Percentiles rank a stretch among this genome's conserved stretches.
Conservation (phyloP, 192 early-diverging fungal species). For the Backusella sp. region DNA sequence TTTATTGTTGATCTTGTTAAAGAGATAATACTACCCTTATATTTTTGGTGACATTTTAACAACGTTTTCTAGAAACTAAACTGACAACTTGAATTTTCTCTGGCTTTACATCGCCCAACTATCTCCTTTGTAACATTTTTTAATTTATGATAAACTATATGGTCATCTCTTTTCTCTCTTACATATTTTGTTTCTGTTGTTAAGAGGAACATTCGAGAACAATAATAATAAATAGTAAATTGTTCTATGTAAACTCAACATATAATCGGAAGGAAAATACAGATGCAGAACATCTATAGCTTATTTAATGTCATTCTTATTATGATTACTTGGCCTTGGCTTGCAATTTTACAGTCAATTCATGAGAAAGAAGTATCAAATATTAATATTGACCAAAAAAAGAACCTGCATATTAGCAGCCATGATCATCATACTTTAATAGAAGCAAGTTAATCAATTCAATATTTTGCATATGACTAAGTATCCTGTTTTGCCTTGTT, state of each 20-base stretch:
- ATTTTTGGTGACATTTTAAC: not conserved
- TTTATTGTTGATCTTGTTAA: not conserved
- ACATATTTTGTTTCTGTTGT: not conserved
- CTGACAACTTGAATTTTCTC: not conserved
- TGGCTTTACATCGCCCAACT: too few species aligned
- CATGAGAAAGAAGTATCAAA: not conserved
- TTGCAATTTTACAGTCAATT: not conserved
- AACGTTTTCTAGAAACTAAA: conserved; percentile 1
- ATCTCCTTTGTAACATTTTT: not conserved
- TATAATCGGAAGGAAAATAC: too few species aligned
- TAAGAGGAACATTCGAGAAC: not conserved
- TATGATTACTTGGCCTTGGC: too few species aligned
- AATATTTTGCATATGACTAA: conserved; percentile 5
- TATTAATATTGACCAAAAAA: not conserved
- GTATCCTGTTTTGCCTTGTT: not conserved
- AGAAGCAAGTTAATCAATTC: conserved; percentile 3
- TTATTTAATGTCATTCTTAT: too few species aligned
- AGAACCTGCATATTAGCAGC: not conserved
- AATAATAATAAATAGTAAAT: too few species aligned
- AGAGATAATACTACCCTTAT: not conserved
- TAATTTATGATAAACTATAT: not conserved
- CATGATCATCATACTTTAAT: conserved; percentile 1
- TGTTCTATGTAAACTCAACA: too few species aligned
- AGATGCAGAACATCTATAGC: too few species aligned
- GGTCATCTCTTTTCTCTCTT: not conserved